These are phyloP conservation scores for Lactarius sanguifluus DNA, from an alignment of 768 basidiomycete genomes.

Conservation along the genomic window DNA sequence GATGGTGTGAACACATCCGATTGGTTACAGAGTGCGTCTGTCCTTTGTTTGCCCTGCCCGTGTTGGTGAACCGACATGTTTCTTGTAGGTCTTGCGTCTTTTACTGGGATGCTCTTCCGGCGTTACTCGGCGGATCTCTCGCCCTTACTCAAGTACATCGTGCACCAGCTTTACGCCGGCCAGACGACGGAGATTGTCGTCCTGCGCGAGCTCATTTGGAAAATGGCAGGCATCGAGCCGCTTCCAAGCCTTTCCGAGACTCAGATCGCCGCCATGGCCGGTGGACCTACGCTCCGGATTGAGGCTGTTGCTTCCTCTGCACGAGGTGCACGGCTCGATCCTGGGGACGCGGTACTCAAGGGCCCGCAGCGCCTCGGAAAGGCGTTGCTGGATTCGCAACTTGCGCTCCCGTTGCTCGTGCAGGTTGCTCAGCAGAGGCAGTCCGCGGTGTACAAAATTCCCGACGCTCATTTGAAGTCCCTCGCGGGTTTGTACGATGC, in stretches of 20 bases:
- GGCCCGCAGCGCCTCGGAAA: constrained; percentile 68
- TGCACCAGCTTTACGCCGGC: constrained; percentile 82
- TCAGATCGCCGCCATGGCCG: constrained; percentile 88
- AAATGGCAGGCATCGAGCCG: constrained; percentile 94
- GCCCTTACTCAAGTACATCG: constrained; percentile 84
- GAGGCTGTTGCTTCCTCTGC: constrained; percentile 83
- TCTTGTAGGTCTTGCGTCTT: constrained; percentile 78
- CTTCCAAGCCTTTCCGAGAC: constrained; percentile 85
- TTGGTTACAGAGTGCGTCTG: constrained; percentile 84
- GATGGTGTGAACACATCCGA: constrained; percentile 89
- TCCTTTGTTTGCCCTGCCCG: constrained; percentile 11
- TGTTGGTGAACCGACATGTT: constrained; percentile 22
- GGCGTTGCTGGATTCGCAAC: constrained; percentile 60
- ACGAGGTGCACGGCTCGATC: constrained; percentile 72
- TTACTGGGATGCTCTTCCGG: constrained; percentile 89
- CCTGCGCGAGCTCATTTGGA: constrained; percentile 88
- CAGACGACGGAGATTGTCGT: constrained; percentile 89
- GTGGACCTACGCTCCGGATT: constrained; percentile 81
- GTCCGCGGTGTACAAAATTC: constrained; percentile 72
- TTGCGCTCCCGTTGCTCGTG: constrained; percentile 87
- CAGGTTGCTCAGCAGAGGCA: constrained; percentile 92
- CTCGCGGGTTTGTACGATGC: constrained; percentile 86
- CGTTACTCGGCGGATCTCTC: constrained; percentile 82
- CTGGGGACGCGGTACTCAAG: constrained; percentile 59
- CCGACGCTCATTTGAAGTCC: constrained; percentile 80